phyloP scores from a whole-genome alignment of 2,329 filamentous ascomycete genomes.

The Ilyonectria destructans region DNA sequence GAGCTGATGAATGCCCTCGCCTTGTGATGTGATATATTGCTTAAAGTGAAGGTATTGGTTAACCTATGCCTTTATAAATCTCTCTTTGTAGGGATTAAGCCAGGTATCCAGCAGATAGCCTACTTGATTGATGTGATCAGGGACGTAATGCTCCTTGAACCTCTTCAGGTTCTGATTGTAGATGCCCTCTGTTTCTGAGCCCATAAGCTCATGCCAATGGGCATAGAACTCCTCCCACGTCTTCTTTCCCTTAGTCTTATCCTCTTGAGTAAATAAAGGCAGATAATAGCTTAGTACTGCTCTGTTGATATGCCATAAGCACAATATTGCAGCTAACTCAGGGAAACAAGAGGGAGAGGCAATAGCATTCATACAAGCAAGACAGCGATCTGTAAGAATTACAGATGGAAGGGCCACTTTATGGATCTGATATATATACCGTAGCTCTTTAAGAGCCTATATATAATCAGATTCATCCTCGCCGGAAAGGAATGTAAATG shows the following conservation, averaged over 20 bases:
- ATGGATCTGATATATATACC: conserved; percentile 35
- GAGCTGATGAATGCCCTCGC: not conserved
- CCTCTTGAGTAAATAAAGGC: not conserved
- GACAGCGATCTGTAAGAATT: conserved; percentile 1
- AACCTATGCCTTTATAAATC: conserved; percentile 42
- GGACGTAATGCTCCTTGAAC: not conserved
- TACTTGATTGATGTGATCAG: conserved; percentile 19
- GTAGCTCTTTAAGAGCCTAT: conserved; percentile 41
- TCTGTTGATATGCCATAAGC: not conserved
- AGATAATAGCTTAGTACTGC: not conserved
- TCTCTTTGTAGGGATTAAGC: conserved; percentile 41
- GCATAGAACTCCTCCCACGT: conserved; percentile 39
- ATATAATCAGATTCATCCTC: conserved; percentile 36
- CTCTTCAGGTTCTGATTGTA: too few species aligned
- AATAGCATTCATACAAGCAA: conserved; percentile 25
- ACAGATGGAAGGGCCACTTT: conserved; percentile 27
- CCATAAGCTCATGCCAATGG: conserved; percentile 41
- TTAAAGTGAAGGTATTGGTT: conserved; percentile 25
- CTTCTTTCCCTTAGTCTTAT: conserved; percentile 7
- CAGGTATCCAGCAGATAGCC: conserved; percentile 26
- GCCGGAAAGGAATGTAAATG: conserved; percentile 27
- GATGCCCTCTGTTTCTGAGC: not conserved
- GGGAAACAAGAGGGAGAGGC: not conserved
- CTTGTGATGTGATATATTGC: conserved; percentile 8
- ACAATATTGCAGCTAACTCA: conserved; percentile 16